Evolutionary conservation across 768 basidiomycete genomes (phyloP).

Genomic region (Lyophyllum atratum): DNA sequence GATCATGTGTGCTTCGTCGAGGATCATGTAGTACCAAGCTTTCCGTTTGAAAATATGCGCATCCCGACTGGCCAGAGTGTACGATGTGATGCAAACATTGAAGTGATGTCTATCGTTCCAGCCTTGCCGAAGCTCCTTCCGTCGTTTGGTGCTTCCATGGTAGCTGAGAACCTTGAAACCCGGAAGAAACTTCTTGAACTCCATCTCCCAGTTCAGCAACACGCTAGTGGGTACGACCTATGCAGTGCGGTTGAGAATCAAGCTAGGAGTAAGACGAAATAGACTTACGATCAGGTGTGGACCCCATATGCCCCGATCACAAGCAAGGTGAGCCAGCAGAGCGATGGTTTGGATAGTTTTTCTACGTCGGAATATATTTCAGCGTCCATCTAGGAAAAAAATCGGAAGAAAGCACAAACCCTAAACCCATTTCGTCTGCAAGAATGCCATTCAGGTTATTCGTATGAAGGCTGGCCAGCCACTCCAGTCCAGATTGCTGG

Average conservation of each 20-base stretch:
- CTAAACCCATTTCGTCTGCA: slow-evolving; percentile 94
- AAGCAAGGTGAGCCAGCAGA: slow-evolving; percentile 89
- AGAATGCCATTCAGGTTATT: slow-evolving; percentile 83
- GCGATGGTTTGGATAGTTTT: slow-evolving; percentile 98
- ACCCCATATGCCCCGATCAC: slow-evolving; percentile 89
- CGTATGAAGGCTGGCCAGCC: slow-evolving; percentile 86
- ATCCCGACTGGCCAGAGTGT: slow-evolving; percentile 89
- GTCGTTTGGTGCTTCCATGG: slow-evolving; percentile 85
- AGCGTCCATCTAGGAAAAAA: background rate
- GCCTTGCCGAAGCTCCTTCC: slow-evolving; percentile 86
- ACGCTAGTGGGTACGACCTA: slow-evolving; percentile 92
- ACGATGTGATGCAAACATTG: slow-evolving; percentile 95
- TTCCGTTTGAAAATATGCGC: slow-evolving; percentile 91
- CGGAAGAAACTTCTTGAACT: slow-evolving; percentile 94
- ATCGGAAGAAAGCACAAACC: slow-evolving; percentile 55
- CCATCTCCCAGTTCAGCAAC: slow-evolving; percentile 94
- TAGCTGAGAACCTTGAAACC: slow-evolving; percentile 88
- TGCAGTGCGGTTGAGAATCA: slow-evolving; percentile 19
- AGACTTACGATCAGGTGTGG: slow-evolving; percentile 80
- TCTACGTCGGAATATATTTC: slow-evolving; percentile 38
- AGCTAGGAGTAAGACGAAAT: background rate
- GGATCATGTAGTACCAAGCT: slow-evolving; percentile 93
- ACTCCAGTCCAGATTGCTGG: slow-evolving; percentile 91
- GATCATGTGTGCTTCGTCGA: slow-evolving; percentile 98
- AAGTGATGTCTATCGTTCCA: slow-evolving; percentile 90